Evolutionary conservation across 106 monocot genomes (phyloP).

Genomic region (Phalaenopsis aphrodite): DNA sequence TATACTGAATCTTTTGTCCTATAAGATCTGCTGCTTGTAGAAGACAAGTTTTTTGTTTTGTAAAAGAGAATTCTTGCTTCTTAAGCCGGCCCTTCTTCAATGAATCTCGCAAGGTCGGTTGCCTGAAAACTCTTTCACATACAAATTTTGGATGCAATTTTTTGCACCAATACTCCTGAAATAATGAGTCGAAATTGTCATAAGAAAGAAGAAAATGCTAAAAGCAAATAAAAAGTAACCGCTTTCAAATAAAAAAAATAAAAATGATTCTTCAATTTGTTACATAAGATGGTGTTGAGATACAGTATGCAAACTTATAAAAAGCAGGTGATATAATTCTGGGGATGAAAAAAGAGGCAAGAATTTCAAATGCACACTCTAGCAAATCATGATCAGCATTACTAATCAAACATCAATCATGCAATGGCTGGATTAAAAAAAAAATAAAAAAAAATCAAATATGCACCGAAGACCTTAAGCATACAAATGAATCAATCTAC

Average conservation of each 20-base stretch:
- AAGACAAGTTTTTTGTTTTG: slow-evolving; percentile 62
- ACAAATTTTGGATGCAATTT: slow-evolving; percentile 91
- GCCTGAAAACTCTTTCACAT: slow-evolving; percentile 83
- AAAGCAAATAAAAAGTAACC: not conserved
- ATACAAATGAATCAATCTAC: no score
- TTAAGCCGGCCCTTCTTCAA: slow-evolving; percentile 65
- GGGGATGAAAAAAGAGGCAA: no score
- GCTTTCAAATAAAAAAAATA: not conserved
- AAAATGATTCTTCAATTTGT: not conserved
- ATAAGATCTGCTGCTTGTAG: slow-evolving; percentile 75
- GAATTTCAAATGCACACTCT: no score
- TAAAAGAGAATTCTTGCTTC: slow-evolving; percentile 59
- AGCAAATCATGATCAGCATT: no score
- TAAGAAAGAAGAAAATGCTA: not conserved
- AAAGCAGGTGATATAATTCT: no score
- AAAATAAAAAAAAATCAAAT: no score
- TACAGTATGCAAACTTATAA: no score
- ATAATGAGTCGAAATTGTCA: not conserved
- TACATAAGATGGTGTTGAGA: no score
- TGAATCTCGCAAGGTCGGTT: slow-evolving; percentile 60
- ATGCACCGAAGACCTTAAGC: no score
- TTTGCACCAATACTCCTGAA: slow-evolving; percentile 97
- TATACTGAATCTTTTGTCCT: slow-evolving; percentile 82
- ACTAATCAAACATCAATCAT: no score
- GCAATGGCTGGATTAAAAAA: no score